Conservation (phyloP, 306 rosid species). For the Bauhinia variegata region DNA sequence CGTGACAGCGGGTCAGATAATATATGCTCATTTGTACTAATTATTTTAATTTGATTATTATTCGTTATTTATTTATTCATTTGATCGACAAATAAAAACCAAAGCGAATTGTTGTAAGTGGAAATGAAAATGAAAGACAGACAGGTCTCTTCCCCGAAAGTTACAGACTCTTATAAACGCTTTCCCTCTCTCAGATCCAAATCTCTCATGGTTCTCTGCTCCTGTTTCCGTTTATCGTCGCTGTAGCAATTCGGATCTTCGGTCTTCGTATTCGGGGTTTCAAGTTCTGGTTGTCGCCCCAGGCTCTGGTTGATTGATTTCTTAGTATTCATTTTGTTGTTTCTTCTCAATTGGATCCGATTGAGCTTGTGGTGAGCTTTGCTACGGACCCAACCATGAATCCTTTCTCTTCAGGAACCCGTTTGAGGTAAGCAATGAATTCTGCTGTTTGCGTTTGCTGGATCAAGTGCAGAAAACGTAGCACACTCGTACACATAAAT, state of each 20-base stretch:
- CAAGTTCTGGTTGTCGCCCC: constrained; percentile 26
- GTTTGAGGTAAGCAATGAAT: constrained; percentile 70
- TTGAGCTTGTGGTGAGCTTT: constrained; percentile 57
- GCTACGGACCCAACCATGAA: constrained; percentile 66
- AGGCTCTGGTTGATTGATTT: constrained; percentile 36
- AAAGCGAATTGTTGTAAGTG: constrained; percentile 38
- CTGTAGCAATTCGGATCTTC: constrained; percentile 58
- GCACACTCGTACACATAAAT: background rate
- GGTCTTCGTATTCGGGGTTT: constrained; percentile 37
- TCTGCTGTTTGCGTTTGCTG: constrained; percentile 24
- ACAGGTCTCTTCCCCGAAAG: constrained; percentile 37
- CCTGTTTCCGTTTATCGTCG: constrained; percentile 34
- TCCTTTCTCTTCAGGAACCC: constrained; percentile 97
- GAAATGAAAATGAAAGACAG: constrained; percentile 39
- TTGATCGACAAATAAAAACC: background rate
- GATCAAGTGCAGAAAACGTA: constrained; percentile 38
- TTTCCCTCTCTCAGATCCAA: constrained; percentile 77
- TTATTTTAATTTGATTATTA: background rate
- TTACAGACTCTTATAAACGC: constrained; percentile 22
- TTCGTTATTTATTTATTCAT: constrained; percentile 8
- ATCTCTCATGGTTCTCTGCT: constrained; percentile 30
- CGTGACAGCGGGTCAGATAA: too few relatives aligned
- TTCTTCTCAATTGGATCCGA: constrained; percentile 55
- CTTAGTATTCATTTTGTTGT: constrained; percentile 23
- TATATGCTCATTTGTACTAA: too few relatives aligned